These are phyloP conservation scores for Periconia sp. DNA, from an alignment of 2,329 filamentous ascomycete species.

Conservation along the genomic window DNA sequence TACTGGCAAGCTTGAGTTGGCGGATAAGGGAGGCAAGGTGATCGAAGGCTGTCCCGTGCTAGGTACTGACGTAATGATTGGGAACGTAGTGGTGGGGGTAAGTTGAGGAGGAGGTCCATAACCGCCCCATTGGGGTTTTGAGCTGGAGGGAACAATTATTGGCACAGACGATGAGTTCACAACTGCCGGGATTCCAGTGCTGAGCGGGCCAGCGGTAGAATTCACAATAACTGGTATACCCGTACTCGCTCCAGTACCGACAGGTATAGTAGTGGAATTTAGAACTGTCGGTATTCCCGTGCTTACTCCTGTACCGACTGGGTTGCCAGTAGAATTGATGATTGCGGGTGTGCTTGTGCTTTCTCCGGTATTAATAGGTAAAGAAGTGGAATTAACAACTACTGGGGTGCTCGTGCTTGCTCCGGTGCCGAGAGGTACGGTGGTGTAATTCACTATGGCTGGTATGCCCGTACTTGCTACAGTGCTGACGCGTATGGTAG, in stretches of 20 bases:
- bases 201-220: neutral
- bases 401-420: no score
- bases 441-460: neutral
- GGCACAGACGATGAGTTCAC: slow-evolving; percentile 1
- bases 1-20: slow-evolving; percentile 5
- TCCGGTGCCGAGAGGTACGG: no score
- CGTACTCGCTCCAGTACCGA: no score
- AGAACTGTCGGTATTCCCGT: no score
- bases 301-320: no score
- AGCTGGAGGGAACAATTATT: neutral
- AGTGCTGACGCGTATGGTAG: slow-evolving; percentile 1
- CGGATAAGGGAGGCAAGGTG: slow-evolving; percentile 5
- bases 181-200: neutral
- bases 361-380: no score
- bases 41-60: slow-evolving; percentile 7
- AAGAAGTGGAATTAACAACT: no score
- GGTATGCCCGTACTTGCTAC: neutral
- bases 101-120: neutral
- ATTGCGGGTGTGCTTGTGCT: no score
- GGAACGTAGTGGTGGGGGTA: neutral
- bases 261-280: no score
- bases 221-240: no score
- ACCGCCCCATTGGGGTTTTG: neutral
- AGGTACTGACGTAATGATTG: neutral
- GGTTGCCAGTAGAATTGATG: no score